Evolutionary conservation across 2,329 filamentous ascomycete genomes (phyloP).

Genomic region (Amesomyces nigricolor): DNA sequence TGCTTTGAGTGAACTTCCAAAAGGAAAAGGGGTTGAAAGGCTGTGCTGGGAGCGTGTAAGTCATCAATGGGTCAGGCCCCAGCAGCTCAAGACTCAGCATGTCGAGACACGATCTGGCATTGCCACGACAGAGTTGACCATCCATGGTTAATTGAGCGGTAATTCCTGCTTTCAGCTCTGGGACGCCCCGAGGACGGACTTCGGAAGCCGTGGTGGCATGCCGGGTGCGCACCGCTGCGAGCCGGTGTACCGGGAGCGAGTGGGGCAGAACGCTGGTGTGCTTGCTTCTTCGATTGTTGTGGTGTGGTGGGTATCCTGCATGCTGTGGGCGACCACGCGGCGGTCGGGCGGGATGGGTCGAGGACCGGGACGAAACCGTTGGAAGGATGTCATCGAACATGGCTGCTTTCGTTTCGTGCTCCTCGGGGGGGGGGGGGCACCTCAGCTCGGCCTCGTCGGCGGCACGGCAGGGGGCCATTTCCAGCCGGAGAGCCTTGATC

Average conservation of each 20-base stretch:
- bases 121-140: background rate
- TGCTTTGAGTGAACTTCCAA: too few relatives aligned
- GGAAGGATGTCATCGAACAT: background rate
- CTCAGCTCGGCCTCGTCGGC: slow-evolving; percentile 14
- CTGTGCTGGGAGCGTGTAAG: too few relatives aligned
- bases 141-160: background rate
- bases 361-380: slow-evolving; percentile 5
- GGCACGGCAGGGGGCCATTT: slow-evolving; percentile 1
- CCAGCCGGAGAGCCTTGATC: slow-evolving; percentile 13
- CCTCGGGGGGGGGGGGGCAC: slow-evolving; percentile 1
- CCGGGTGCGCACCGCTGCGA: background rate
- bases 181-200: background rate
- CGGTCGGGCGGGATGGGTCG: background rate
- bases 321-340: background rate
- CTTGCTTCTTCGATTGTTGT: background rate
- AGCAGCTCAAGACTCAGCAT: too few relatives aligned
- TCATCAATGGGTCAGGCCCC: too few relatives aligned
- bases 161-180: background rate
- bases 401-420: slow-evolving; percentile 14
- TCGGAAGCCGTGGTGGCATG: background rate
- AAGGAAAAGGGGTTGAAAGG: too few relatives aligned
- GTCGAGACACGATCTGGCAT: too few relatives aligned
- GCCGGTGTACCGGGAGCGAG: background rate
- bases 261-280: background rate
- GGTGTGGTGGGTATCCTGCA: background rate